Evolutionary conservation across 2,329 filamentous ascomycete genomes (phyloP), one percentile per base, ranked within the genome.

Genomic region (Atkinsonella hypoxylon): DNA sequence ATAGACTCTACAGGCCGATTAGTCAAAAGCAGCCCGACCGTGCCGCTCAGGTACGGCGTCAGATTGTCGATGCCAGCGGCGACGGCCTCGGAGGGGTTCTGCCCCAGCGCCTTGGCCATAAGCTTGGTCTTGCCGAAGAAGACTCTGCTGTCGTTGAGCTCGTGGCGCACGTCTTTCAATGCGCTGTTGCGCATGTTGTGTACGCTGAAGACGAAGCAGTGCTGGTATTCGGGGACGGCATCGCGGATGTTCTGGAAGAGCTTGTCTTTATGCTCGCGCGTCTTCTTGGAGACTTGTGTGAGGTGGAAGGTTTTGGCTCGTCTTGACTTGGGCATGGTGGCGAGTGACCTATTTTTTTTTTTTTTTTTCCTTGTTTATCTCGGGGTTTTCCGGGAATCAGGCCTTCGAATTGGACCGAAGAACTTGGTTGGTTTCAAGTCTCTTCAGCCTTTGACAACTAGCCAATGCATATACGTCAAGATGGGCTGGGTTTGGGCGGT

Each of bases 81-180:
- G 69, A 87, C 79, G 70, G 90, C 88, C 62, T 88, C 85, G 63
- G 87, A 85, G 58, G 82, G 77, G 49, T 76, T 83, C 57, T 79
- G 79, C 64, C 93, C 93, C 26, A 98, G 85, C 51, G 93, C 90
- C 71, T 93, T 91, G 61, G 87, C 83, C 89, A 97, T 97, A 68
- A 98, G 90, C 73, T 97, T 97, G 53, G 91, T 97, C 76, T 97
- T 98, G 72, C 91, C 93, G 71, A 96, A 97, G 81, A 97, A 97
- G 67, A 98, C 75, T 61, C 90, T 53, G 49, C 52, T 40, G 72
- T 96, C 89, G 47, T 77, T 76, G 60, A 96, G 83, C 62, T 95
- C 85, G 58, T 82, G 79, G 59, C 91, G 83, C 59, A 97, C 87
- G 62, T 89, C 82, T 74, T 96, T 95, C 62, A 97, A 74, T 70